Conservation (phyloP, 768 basidiomycete species). For the Russula foetens region DNA sequence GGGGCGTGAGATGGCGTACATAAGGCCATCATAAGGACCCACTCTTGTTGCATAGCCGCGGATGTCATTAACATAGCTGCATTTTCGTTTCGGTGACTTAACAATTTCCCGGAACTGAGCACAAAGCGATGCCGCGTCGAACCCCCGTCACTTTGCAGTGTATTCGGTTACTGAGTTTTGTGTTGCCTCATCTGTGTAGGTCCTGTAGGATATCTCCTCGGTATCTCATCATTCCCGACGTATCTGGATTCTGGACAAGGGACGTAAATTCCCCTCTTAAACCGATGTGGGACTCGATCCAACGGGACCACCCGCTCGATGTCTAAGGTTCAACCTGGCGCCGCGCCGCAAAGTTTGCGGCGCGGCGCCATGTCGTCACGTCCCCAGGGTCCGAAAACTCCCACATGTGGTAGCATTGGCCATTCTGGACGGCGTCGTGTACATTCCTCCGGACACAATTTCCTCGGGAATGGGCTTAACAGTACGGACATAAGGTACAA, state of each 20-base stretch:
- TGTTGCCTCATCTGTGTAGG: constrained; percentile 78
- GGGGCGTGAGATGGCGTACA: constrained; percentile 66
- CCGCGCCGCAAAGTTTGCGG: too few relatives aligned
- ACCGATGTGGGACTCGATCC: background rate
- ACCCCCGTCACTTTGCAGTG: constrained; percentile 75
- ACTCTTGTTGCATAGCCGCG: constrained; percentile 44
- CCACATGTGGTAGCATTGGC: constrained; percentile 1
- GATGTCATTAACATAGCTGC: background rate
- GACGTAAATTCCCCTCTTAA: background rate
- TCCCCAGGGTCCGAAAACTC: background rate
- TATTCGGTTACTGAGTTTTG: constrained; percentile 70
- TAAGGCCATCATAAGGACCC: constrained; percentile 74
- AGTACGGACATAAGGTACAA: background rate
- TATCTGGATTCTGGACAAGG: background rate
- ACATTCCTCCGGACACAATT: constrained; percentile 1
- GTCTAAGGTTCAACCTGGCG: background rate
- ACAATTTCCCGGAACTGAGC: constrained; percentile 72
- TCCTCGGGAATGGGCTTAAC: background rate
- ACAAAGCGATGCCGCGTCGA: constrained; percentile 73
- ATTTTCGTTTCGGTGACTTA: constrained; percentile 12
- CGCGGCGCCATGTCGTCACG: background rate
- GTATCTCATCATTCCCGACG: too few relatives aligned
- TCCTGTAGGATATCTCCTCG: constrained; percentile 23
- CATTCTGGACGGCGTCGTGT: background rate
- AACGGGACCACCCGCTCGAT: background rate